Percentiles rank a stretch among this genome's conserved stretches.
phyloP scores from a whole-genome alignment of 2,329 filamentous ascomycete species.

The Aspergillus glaucus region DNA sequence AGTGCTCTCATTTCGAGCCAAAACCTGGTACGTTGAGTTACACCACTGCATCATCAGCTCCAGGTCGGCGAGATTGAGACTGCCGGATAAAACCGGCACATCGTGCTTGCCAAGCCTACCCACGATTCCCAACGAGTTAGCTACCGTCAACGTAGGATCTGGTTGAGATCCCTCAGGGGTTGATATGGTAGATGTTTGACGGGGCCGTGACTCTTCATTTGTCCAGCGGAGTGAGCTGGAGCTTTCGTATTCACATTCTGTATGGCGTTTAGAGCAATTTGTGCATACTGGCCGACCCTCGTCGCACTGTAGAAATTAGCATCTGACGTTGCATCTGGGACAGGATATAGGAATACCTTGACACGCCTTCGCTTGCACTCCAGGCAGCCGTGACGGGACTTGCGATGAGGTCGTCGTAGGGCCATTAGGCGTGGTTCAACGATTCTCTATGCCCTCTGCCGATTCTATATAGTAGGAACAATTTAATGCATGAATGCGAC shows the following conservation, averaged over 20 bases:
- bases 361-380: conserved; percentile 31
- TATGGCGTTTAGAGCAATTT: conserved; percentile 26
- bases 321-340: background rate
- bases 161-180: conserved; percentile 14
- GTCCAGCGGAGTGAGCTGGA: conserved; percentile 26
- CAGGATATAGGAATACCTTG: conserved; percentile 17
- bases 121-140: conserved; percentile 21
- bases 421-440: conserved; percentile 17
- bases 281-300: conserved; percentile 25
- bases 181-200: conserved; percentile 12
- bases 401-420: conserved; percentile 29
- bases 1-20: conserved; percentile 23
- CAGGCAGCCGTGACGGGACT: conserved; percentile 29
- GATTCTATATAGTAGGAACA: background rate
- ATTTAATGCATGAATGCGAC: background rate
- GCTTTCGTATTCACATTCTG: conserved; percentile 28
- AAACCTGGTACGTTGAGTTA: conserved; percentile 26
- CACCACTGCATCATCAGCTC: conserved; percentile 39
- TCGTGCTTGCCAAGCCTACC: conserved; percentile 13
- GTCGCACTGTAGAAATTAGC: conserved; percentile 20
- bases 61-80: conserved; percentile 40
- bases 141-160: conserved; percentile 7
- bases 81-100: conserved; percentile 7
- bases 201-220: conserved; percentile 19
- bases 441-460: background rate